Percentiles rank a stretch among this genome's conserved stretches.
Conservation (phyloP, 208 protist genomes). For the Trichomonas gallinae region DNA sequence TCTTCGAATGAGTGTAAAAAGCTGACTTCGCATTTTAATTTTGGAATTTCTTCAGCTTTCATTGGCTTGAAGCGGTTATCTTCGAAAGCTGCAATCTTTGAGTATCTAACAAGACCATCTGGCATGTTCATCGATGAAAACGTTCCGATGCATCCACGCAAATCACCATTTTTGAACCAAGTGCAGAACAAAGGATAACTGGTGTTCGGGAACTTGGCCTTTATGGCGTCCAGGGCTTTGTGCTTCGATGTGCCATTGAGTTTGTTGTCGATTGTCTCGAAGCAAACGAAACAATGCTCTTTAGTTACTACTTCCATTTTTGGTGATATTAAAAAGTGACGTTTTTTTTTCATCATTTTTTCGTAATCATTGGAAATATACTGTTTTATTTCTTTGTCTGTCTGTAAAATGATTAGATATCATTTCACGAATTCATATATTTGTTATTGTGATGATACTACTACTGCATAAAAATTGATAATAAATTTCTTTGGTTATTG, state of each 20-base stretch:
- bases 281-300: neutral
- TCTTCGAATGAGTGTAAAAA: neutral
- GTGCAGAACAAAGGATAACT: neutral
- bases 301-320: neutral
- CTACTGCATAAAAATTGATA: no score
- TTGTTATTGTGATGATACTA: no score
- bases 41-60: neutral
- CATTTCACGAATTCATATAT: no score
- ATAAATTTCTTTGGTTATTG: no score
- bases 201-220: neutral
- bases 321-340: no score
- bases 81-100: neutral
- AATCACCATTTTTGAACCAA: neutral
- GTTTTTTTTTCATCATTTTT: no score
- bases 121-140: neutral
- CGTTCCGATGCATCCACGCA: neutral
- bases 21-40: neutral
- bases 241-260: neutral
- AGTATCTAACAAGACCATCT: neutral
- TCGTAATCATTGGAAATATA: no score
- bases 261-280: neutral
- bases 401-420: no score
- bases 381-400: no score
- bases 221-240: neutral
- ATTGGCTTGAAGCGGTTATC: neutral